phyloP scores from a whole-genome alignment of 2,329 filamentous ascomycete species.

The Madurella mycetomatis region DNA sequence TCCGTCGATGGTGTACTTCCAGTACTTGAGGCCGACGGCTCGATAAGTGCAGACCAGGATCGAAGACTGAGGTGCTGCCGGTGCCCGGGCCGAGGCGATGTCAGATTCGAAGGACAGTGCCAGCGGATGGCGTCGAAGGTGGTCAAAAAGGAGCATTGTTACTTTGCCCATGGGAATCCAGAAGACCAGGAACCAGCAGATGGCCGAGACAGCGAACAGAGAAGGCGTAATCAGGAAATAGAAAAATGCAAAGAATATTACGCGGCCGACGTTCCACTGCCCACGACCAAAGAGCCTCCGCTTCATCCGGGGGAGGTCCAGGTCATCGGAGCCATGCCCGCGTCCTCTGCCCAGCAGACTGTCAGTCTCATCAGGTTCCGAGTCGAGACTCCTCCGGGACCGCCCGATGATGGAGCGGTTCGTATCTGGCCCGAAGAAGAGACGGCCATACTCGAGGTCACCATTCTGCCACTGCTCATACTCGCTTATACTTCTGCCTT shows the following conservation, averaged over 20 bases:
- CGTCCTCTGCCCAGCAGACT: slow-evolving; percentile 71
- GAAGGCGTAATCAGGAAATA: slow-evolving; percentile 86
- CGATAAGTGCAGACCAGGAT: slow-evolving; percentile 96
- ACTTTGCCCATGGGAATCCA: slow-evolving; percentile 98
- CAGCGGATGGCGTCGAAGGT: slow-evolving; percentile 86
- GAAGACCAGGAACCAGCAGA: slow-evolving; percentile 97
- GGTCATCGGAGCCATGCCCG: slow-evolving; percentile 33
- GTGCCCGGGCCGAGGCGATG: slow-evolving; percentile 65
- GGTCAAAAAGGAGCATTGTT: slow-evolving; percentile 81
- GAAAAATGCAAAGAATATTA: slow-evolving; percentile 95
- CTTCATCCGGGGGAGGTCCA: slow-evolving; percentile 53
- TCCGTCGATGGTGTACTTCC: slow-evolving; percentile 98
- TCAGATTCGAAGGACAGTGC: slow-evolving; percentile 92
- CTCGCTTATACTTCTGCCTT: slow-evolving; percentile 94
- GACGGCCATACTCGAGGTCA: slow-evolving; percentile 87
- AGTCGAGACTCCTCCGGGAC: slow-evolving; percentile 84
- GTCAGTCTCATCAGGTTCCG: slow-evolving; percentile 76
- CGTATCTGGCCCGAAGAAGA: slow-evolving; percentile 87
- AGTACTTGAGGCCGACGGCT: slow-evolving; percentile 89
- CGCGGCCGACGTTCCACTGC: slow-evolving; percentile 89
- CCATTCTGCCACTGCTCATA: slow-evolving; percentile 99
- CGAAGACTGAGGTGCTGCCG: slow-evolving; percentile 70
- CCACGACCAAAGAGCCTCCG: slow-evolving; percentile 89
- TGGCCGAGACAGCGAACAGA: slow-evolving; percentile 75
- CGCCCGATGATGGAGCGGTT: slow-evolving; percentile 79